Conservation (phyloP, 2,329 filamentous ascomycete species). For the Ophiostoma triangulosporum region DNA sequence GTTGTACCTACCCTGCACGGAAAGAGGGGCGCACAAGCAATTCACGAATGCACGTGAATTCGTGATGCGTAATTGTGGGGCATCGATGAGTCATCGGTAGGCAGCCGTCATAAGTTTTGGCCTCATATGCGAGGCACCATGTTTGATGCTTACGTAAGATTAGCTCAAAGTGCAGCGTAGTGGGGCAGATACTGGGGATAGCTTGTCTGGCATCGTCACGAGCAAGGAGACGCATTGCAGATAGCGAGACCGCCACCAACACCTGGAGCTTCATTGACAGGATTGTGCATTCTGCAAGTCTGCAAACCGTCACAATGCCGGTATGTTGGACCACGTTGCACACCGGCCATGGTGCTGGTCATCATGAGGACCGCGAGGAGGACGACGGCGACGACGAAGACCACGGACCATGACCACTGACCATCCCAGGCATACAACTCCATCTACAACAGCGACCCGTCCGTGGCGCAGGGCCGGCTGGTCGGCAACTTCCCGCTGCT, state of each 20-base stretch:
- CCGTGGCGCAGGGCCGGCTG: slow-evolving; percentile 35
- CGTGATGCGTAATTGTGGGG: background rate
- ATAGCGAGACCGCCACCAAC: background rate
- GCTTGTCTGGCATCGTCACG: background rate
- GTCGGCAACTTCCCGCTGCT: slow-evolving; percentile 90
- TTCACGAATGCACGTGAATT: background rate
- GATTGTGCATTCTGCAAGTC: background rate
- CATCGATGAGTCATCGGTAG: background rate
- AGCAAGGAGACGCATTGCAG: background rate
- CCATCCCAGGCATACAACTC: slow-evolving; percentile 77
- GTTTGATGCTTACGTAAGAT: background rate
- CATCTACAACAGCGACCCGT: slow-evolving; percentile 77
- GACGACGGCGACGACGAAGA: background rate
- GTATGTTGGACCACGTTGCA: background rate
- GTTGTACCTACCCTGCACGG: background rate
- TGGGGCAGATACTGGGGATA: background rate
- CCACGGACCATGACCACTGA: background rate
- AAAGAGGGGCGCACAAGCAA: background rate
- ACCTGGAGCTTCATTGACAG: background rate
- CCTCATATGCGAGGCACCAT: background rate
- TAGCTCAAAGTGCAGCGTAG: background rate
- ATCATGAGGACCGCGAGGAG: background rate
- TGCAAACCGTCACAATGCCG: background rate
- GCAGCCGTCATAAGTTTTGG: background rate
- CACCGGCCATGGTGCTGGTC: no score